A percentile compares a stretch with the other conserved stretches of the same genome.
These are phyloP conservation scores for Bimuria novae-zelandiae DNA, from an alignment of 2,329 filamentous ascomycete genomes.

Conservation along the genomic window DNA sequence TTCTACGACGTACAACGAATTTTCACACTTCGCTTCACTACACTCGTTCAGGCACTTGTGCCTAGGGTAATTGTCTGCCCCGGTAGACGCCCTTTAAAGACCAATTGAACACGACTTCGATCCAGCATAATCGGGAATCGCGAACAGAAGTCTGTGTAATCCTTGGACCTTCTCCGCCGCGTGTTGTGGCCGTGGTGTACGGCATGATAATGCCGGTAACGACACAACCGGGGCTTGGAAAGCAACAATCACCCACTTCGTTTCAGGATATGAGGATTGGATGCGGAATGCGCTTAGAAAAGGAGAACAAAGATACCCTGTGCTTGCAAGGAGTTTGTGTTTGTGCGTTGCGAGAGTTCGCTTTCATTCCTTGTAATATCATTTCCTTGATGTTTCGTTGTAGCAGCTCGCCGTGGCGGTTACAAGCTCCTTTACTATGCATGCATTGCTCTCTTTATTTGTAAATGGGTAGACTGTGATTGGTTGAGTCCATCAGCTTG, in stretches of 20 bases:
- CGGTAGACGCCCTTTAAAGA: slow-evolving; percentile 12
- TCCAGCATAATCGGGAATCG: too few species aligned
- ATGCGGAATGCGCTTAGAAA: slow-evolving; percentile 10
- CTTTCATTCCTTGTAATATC: slow-evolving; percentile 4
- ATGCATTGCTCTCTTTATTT: slow-evolving; percentile 11
- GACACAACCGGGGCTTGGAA: slow-evolving; percentile 5
- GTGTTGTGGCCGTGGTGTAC: background rate
- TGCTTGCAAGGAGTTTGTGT: slow-evolving; percentile 6
- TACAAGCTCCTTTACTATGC: background rate
- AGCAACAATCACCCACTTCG: slow-evolving; percentile 15
- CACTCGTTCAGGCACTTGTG: slow-evolving; percentile 19
- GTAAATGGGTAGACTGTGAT: slow-evolving; percentile 1
- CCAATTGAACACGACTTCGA: slow-evolving; percentile 15
- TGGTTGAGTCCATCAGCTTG: background rate
- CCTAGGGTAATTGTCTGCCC: slow-evolving; percentile 14
- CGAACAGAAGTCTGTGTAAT: too few species aligned
- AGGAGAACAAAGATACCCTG: slow-evolving; percentile 33
- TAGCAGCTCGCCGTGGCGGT: slow-evolving; percentile 4
- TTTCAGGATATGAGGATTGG: slow-evolving; percentile 20
- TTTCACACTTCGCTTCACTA: slow-evolving; percentile 31
- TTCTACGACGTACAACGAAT: slow-evolving; percentile 39
- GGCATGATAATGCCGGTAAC: background rate
- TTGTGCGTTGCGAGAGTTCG: background rate
- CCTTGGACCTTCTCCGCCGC: slow-evolving; percentile 17
- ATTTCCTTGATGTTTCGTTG: background rate